These are phyloP conservation scores for Oryza rufipogon DNA, from an alignment of 176 grass and related monocot genomes.

Conservation along the genomic window DNA sequence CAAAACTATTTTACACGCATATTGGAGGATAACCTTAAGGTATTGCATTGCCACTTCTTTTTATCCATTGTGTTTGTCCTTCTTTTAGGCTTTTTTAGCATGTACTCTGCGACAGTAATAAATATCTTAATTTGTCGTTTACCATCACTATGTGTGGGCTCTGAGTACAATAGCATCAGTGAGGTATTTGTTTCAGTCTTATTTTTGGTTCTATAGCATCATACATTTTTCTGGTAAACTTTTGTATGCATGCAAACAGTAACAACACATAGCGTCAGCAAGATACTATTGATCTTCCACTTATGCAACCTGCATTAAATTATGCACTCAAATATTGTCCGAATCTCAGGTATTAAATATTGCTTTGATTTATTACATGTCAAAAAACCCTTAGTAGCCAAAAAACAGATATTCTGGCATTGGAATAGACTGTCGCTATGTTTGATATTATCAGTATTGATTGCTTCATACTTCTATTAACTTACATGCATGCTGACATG, in stretches of 20 bases:
- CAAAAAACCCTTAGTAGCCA: not conserved
- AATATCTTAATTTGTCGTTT: conserved; percentile 2
- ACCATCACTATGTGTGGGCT: not conserved
- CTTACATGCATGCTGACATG: not conserved
- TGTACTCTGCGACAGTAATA: not conserved
- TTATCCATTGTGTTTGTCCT: not conserved
- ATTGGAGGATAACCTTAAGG: conserved; percentile 87
- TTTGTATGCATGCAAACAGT: conserved; percentile 13
- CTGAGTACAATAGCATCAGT: not conserved
- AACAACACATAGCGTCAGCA: not conserved
- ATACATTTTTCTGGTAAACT: not conserved
- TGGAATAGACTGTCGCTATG: not conserved
- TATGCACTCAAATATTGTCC: not conserved
- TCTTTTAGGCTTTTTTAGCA: conserved; percentile 29
- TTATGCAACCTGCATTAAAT: not conserved
- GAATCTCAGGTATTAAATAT: not conserved
- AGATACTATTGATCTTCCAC: not conserved
- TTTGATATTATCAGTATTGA: not conserved
- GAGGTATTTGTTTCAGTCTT: not conserved
- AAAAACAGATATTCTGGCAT: not conserved
- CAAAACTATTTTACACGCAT: conserved; percentile 96
- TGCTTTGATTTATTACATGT: conserved; percentile 5
- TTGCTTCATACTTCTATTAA: conserved; percentile 32
- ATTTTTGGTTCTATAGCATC: not conserved
- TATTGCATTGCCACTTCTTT: conserved; percentile 28